These are phyloP conservation scores for Macrocystidia cucumis DNA, from an alignment of 1,284 basidiomycete genomes.

Conservation along the genomic window DNA sequence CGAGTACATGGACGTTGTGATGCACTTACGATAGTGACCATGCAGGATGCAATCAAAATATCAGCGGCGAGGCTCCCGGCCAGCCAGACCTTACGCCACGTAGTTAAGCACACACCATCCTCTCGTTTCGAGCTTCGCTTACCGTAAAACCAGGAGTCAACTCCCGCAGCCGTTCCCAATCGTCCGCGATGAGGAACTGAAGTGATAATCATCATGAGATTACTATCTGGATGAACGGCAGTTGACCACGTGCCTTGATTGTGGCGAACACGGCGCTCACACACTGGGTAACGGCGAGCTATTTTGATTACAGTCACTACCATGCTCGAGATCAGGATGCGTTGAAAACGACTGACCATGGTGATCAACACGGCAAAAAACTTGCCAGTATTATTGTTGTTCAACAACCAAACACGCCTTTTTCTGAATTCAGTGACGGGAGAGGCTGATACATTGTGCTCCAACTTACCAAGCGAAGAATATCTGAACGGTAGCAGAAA, in stretches of 20 bases:
- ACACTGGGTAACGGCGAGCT: neutral
- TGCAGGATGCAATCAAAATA: constrained; percentile 11
- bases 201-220: neutral
- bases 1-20: constrained; percentile 1
- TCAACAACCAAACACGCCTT: neutral
- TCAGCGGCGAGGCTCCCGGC: constrained; percentile 11
- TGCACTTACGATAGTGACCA: too few species aligned
- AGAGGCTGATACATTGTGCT: neutral
- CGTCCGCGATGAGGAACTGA: neutral
- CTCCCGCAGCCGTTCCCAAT: neutral
- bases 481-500: neutral
- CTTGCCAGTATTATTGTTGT: neutral
- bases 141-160: neutral
- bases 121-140: neutral
- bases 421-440: neutral
- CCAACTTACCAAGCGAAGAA: neutral
- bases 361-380: neutral
- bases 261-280: neutral
- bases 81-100: constrained; percentile 7
- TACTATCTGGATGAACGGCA: neutral
- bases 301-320: neutral
- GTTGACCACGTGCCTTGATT: neutral
- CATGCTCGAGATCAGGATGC: too few species aligned
- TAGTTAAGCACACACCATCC: neutral
- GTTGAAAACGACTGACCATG: neutral